Evolutionary conservation across 75 land plant species (phyloP), one percentile per base, ranked within the genome.

Genomic region (Cupressus sempervirens): DNA sequence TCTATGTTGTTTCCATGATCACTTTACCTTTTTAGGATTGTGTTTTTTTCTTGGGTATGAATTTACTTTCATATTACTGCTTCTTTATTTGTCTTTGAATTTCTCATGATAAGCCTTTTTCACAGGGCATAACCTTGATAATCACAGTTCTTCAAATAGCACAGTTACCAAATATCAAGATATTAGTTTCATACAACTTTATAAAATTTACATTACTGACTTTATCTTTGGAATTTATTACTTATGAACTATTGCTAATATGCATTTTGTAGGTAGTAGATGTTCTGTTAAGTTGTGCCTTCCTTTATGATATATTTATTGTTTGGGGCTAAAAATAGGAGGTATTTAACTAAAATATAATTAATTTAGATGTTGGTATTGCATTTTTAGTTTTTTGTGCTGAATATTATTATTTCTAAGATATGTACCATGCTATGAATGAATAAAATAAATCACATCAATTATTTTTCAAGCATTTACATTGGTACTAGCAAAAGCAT

Each of bases 231-330:
- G 7, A 23, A 62, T 23, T 13, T 43, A 34, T 80, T 41, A 13
- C 23, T 54, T 40, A 32, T 80, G 53, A 74, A 50, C 15, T 84
- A 29, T 35, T 79, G 40, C 30, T 53, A 26, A 75, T 56, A 23
- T 54, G 52, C 32, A 67, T 86, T 45, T 46, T 83, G 80, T 90
- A 96, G 98, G 96, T 96, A 84, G 96, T 96, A 40, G 35, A 96
- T 13, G 96, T 92, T 1, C 93, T 96, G 75, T 88, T 96, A 74
- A 84, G 91, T 34, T 93, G 93, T 87, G 98, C 96, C 82, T 96
- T 96, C 85, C 62, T 93, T 13, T 96, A 96, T 77, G 98, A 96
- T 88, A 94, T 96, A 38, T 96, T 96, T n/a, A n/a, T n/a, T n/a
- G n/a, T n/a, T n/a, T n/a, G n/a, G n/a, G n/a, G n/a, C n/a, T n/a